These are phyloP conservation scores for Rhododendron ferrugineum DNA, from an alignment of 148 eudicot genomes.

Conservation along the genomic window DNA sequence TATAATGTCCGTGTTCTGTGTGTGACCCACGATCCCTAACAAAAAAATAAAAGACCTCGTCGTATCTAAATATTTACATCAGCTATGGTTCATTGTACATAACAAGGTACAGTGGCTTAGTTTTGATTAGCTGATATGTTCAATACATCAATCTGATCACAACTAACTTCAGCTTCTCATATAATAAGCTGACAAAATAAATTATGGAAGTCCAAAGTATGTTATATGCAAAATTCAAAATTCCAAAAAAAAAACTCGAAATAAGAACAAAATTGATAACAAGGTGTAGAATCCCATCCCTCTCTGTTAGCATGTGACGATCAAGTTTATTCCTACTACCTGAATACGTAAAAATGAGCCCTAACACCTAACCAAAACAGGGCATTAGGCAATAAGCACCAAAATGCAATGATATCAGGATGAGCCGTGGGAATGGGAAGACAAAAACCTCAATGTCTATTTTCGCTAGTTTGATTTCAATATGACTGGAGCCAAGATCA, in stretches of 20 bases:
- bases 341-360: background rate
- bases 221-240: background rate
- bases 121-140: background rate
- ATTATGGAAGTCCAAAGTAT: background rate
- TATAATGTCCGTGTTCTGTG: background rate
- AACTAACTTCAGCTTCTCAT: background rate
- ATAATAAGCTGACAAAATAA: background rate
- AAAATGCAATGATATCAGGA: background rate
- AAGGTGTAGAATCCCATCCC: background rate
- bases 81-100: background rate
- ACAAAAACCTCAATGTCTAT: background rate
- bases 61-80: no score
- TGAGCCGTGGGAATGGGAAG: background rate
- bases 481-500: background rate
- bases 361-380: background rate
- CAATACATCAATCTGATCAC: background rate
- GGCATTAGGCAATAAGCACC: background rate
- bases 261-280: background rate
- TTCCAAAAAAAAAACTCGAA: background rate
- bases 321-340: background rate
- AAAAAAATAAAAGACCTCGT: no score
- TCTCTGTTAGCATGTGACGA: background rate
- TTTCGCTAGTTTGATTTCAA: constrained; percentile 4
- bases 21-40: background rate
- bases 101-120: background rate